phyloP scores from a whole-genome alignment of 106 monocot species.

The Dendrobium nobile region DNA sequence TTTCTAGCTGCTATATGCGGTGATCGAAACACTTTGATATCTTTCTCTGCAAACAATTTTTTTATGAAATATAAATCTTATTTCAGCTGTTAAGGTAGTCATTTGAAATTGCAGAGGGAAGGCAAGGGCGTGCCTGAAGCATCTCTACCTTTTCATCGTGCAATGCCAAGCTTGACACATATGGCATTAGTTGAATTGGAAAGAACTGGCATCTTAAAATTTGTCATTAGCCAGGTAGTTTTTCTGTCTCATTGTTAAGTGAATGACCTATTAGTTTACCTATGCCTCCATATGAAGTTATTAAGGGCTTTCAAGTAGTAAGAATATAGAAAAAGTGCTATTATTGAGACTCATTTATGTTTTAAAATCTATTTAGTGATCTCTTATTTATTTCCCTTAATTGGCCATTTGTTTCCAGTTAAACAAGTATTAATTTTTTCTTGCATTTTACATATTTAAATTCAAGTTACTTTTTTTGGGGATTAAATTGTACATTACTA shows the following conservation, averaged over 20 bases:
- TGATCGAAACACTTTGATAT: background rate
- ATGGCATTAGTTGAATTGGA: conserved; percentile 99
- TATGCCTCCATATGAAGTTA: background rate
- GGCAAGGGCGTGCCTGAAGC: conserved; percentile 82
- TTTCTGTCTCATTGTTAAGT: background rate
- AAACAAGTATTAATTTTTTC: background rate
- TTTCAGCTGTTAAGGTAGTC: conserved; percentile 3
- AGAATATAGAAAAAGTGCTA: background rate
- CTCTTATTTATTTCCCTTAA: background rate
- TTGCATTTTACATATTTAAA: background rate
- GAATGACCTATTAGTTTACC: background rate
- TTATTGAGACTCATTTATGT: background rate
- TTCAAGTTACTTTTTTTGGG: background rate
- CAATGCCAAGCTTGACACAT: conserved; percentile 91
- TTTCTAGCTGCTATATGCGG: background rate
- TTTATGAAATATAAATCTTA: background rate
- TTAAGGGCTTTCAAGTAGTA: background rate
- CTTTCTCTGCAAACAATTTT: background rate
- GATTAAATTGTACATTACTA: too few species aligned
- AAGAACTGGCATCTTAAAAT: conserved; percentile 79
- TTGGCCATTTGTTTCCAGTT: background rate
- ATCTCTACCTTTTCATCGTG: conserved; percentile 88
- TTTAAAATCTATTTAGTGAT: background rate
- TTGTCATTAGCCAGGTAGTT: conserved; percentile 92
- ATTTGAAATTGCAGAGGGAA: conserved; percentile 43